These are phyloP conservation scores for Botrytis medusae DNA, from an alignment of 2,329 filamentous ascomycete species.

Conservation along the genomic window DNA sequence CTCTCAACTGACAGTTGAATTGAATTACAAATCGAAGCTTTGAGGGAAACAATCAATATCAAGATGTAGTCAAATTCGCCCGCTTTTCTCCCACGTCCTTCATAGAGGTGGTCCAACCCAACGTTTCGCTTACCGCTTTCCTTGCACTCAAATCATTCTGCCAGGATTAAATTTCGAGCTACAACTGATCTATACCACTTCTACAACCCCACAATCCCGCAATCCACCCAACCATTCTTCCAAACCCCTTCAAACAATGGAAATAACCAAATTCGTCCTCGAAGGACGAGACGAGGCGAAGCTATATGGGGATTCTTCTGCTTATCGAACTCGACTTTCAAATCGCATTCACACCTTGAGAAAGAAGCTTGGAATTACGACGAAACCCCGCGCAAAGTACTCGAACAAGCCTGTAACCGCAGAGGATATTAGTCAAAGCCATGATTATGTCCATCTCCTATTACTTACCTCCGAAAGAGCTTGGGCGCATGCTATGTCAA, in stretches of 20 bases:
- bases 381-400: constrained; percentile 85
- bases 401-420: constrained; percentile 70
- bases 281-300: constrained; percentile 79
- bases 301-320: constrained; percentile 82
- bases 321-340: constrained; percentile 77
- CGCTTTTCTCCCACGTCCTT: too few relatives aligned
- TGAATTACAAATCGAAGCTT: too few relatives aligned
- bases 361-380: constrained; percentile 81
- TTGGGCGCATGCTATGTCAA: constrained; percentile 94
- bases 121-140: not conserved
- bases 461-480: constrained; percentile 85
- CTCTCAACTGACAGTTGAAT: too few relatives aligned
- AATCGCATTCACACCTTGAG: constrained; percentile 80
- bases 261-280: constrained; percentile 75
- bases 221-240: not conserved
- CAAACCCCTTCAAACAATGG: constrained; percentile 26
- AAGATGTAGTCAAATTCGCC: too few relatives aligned
- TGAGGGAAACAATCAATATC: too few relatives aligned
- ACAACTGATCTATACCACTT: not conserved
- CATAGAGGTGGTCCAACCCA: not conserved
- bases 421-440: constrained; percentile 70
- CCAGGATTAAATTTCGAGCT: not conserved
- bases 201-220: constrained; percentile 21
- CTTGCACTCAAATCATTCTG: not conserved
- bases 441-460: constrained; percentile 78